Evolutionary conservation across 148 eudicot species (phyloP).

Genomic region (Amaranthus palmeri): DNA sequence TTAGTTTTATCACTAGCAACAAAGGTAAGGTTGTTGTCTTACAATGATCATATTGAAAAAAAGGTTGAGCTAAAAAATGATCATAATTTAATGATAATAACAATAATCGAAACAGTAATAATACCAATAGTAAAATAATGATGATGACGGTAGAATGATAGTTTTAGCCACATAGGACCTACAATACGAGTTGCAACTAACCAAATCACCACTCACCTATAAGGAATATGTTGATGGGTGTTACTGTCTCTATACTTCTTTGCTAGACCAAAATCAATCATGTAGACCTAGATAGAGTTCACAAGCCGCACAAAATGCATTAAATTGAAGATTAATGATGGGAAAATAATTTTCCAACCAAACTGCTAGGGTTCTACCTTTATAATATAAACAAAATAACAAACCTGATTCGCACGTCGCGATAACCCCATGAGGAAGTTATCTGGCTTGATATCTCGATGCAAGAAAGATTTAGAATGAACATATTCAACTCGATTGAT

Average conservation of each 20-base stretch:
- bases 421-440: constrained; percentile 99
- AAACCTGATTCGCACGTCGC: constrained; percentile 96
- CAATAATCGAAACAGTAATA: no score
- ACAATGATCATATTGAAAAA: no score
- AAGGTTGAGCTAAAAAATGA: no score
- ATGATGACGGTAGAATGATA: not conserved
- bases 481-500: constrained; percentile 90
- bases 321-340: not conserved
- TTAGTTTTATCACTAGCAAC: no score
- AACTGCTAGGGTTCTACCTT: not conserved
- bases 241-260: constrained; percentile 93
- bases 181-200: not conserved
- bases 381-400: not conserved
- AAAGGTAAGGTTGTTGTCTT: no score
- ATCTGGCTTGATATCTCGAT: constrained; percentile 98
- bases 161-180: not conserved
- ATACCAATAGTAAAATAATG: not conserved
- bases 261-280: constrained; percentile 96
- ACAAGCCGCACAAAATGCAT: constrained; percentile 11
- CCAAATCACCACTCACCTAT: constrained; percentile 44
- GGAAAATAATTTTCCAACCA: constrained; percentile 1
- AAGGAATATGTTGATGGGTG: constrained; percentile 94
- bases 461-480: constrained; percentile 88
- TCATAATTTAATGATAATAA: no score
- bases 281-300: constrained; percentile 61